Conservation (phyloP, 2,329 filamentous ascomycete species). For the Ceratocystis papillata region DNA sequence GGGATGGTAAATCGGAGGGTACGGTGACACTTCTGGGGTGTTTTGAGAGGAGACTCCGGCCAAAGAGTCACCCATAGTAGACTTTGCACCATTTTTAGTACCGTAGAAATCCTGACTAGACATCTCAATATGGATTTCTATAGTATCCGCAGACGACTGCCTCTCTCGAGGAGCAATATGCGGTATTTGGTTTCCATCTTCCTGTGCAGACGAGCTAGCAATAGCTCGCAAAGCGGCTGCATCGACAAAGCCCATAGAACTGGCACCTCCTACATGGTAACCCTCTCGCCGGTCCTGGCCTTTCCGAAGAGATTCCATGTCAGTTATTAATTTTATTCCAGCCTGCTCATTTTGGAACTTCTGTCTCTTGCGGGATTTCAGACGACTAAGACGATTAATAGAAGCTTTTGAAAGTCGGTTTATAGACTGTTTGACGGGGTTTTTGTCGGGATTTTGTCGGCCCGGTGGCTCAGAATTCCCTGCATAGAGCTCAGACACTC, state of each 20-base stretch:
- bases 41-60: slow-evolving; percentile 28
- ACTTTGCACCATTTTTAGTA: slow-evolving; percentile 36
- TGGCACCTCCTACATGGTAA: slow-evolving; percentile 26
- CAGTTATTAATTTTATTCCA: slow-evolving; percentile 59
- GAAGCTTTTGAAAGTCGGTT: slow-evolving; percentile 31
- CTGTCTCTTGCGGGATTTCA: slow-evolving; percentile 51
- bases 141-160: slow-evolving; percentile 52
- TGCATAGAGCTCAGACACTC: background rate
- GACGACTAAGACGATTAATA: slow-evolving; percentile 35
- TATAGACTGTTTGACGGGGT: background rate
- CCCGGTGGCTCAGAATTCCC: background rate
- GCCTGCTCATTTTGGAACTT: slow-evolving; percentile 50
- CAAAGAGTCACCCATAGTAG: slow-evolving; percentile 35
- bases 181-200: slow-evolving; percentile 37
- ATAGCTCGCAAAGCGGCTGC: slow-evolving; percentile 49
- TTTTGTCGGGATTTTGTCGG: background rate
- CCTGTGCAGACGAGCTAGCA: slow-evolving; percentile 44
- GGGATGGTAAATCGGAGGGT: slow-evolving; percentile 21
- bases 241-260: slow-evolving; percentile 44
- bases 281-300: slow-evolving; percentile 15
- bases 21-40: slow-evolving; percentile 14
- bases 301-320: slow-evolving; percentile 46
- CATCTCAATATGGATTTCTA: slow-evolving; percentile 57
- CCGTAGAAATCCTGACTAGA: slow-evolving; percentile 38
- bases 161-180: slow-evolving; percentile 31